Conservation (phyloP, 2,329 filamentous ascomycete species). For the Endocalyx cinctus region DNA sequence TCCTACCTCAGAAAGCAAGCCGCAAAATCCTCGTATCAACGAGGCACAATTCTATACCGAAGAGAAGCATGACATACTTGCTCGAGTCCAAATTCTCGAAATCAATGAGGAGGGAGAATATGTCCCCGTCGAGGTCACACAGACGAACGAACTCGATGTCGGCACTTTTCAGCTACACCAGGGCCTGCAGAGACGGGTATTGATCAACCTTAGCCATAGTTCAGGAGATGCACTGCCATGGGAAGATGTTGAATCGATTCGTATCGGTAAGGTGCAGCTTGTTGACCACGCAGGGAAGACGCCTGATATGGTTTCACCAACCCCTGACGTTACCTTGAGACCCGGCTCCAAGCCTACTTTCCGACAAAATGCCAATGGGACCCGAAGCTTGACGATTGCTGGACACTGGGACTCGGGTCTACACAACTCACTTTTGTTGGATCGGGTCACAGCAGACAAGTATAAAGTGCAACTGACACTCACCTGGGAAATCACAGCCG, state of each 20-base stretch:
- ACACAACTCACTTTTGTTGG: slow-evolving; percentile 87
- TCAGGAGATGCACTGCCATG: slow-evolving; percentile 85
- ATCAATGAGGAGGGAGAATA: slow-evolving; percentile 90
- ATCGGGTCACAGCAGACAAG: slow-evolving; percentile 87
- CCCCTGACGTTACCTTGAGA: slow-evolving; percentile 72
- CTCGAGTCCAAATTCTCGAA: slow-evolving; percentile 82
- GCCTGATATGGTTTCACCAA: slow-evolving; percentile 68
- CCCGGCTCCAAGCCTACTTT: slow-evolving; percentile 74
- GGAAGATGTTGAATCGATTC: slow-evolving; percentile 73
- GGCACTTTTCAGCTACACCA: slow-evolving; percentile 95
- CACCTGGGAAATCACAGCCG: slow-evolving; percentile 79
- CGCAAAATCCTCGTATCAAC: slow-evolving; percentile 65
- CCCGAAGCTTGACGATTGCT: slow-evolving; percentile 77
- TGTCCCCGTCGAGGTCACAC: slow-evolving; percentile 85
- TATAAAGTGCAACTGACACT: slow-evolving; percentile 86
- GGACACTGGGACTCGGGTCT: slow-evolving; percentile 96
- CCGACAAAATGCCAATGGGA: slow-evolving; percentile 84
- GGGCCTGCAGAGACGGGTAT: slow-evolving; percentile 82
- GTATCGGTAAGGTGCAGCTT: slow-evolving; percentile 76
- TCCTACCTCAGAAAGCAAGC: slow-evolving; percentile 50
- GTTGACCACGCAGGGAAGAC: slow-evolving; percentile 82
- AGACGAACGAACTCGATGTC: slow-evolving; percentile 76
- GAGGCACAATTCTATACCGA: slow-evolving; percentile 92
- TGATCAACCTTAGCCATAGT: slow-evolving; percentile 84
- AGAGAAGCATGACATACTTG: slow-evolving; percentile 90